Evolutionary conservation across 2,329 filamentous ascomycete genomes (phyloP).

Genomic region (Aspergillus brunneoviolaceus): DNA sequence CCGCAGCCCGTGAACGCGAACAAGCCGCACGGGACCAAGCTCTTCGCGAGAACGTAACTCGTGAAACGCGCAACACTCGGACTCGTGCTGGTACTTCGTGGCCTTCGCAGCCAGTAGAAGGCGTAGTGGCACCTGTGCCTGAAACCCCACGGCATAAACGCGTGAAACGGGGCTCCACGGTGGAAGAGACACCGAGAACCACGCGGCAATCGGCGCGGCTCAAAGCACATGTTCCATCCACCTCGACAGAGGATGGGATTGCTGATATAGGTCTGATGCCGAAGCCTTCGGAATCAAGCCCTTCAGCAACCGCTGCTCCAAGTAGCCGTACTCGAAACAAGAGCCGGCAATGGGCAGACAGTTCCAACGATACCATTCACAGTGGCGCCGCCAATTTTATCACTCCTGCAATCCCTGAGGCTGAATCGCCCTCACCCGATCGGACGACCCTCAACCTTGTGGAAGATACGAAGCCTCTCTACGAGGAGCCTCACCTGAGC

Average conservation of each 20-base stretch:
- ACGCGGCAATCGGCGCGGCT: slow-evolving; percentile 38
- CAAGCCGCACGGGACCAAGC: slow-evolving; percentile 11
- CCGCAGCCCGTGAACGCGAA: slow-evolving; percentile 3
- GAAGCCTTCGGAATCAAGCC: slow-evolving; percentile 19
- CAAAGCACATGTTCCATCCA: slow-evolving; percentile 24
- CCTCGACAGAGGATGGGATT: slow-evolving; percentile 19
- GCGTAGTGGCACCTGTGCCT: slow-evolving; percentile 19
- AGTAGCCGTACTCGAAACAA: slow-evolving; percentile 18
- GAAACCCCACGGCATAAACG: slow-evolving; percentile 36
- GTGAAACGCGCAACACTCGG: slow-evolving; percentile 27
- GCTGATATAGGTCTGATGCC: slow-evolving; percentile 7
- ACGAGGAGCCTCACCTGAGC: slow-evolving; percentile 9
- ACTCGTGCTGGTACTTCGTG: slow-evolving; percentile 17
- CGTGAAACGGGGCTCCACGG: slow-evolving; percentile 29
- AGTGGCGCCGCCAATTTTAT: not conserved
- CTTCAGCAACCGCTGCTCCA: slow-evolving; percentile 14
- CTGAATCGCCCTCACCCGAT: slow-evolving; percentile 18
- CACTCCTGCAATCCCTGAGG: not conserved
- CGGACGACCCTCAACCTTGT: slow-evolving; percentile 12
- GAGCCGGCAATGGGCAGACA: slow-evolving; percentile 14
- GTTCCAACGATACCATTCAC: slow-evolving; percentile 8
- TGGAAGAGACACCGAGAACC: slow-evolving; percentile 34
- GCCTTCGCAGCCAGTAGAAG: slow-evolving; percentile 13
- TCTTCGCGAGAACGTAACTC: slow-evolving; percentile 11
- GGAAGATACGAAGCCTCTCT: slow-evolving; percentile 7